Evolutionary conservation across 163 green algal genomes (phyloP), one percentile per base, ranked within the genome.

Genomic region (Scenedesmus sp.): DNA sequence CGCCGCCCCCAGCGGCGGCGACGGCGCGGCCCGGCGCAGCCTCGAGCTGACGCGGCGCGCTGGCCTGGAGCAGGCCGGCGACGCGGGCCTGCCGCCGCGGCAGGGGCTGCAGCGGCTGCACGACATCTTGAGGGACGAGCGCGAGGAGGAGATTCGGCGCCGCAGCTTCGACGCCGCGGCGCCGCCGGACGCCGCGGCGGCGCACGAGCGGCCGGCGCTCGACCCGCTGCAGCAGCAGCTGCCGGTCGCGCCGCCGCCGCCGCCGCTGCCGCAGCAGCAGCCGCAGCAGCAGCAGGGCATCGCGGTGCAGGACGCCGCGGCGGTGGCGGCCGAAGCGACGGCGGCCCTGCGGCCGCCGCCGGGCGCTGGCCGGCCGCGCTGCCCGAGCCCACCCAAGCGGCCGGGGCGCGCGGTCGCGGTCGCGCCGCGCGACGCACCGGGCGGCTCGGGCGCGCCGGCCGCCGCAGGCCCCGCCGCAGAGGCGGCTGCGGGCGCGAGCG

Each of bases 171-270:
- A 67, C n/a, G n/a, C n/a, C n/a, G n/a, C n/a, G n/a, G n/a, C n/a
- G n/a, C n/a, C n/a, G n/a, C n/a, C n/a, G n/a, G n/a, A n/a, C n/a
- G n/a, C n/a, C n/a, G n/a, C n/a, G n/a, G n/a, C n/a, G n/a, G n/a
- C n/a, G n/a, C n/a, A n/a, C n/a, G n/a, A n/a, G n/a, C n/a, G n/a
- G n/a, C n/a, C n/a, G n/a, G n/a, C n/a, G n/a, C n/a, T n/a, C n/a
- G n/a, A n/a, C n/a, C n/a, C n/a, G n/a, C n/a, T n/a, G 24, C 74
- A 60, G 74, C 47, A 56, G 53, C 48, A 75, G 45, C 24, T 20
- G 22, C 29, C 48, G 17, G 15, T 51, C 47, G 47, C 18, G 50
- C 69, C 45, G 51, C 54, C 29, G 28, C 17, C 31, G 39, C 34
- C 34, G 62, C 4, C 10, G 62, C 60, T 63, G 29, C 42, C 53